Evolutionary conservation across 1,284 basidiomycete species (phyloP).

Genomic region (Irpex rosettiformis): DNA sequence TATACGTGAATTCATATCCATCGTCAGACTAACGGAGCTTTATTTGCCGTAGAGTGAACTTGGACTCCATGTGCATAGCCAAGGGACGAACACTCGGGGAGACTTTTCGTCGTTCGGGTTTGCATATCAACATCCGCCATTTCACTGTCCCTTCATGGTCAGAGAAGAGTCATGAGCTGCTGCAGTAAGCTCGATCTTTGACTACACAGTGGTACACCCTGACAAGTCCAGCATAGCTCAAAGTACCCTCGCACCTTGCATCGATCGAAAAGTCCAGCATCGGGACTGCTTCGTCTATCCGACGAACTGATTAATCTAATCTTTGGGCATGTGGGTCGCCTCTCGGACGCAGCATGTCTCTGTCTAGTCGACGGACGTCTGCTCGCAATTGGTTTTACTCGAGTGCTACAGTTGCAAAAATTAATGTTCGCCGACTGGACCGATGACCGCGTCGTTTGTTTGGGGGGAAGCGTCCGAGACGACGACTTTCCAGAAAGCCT

Average conservation of each 20-base stretch:
- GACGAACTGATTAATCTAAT: not conserved
- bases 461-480: not conserved
- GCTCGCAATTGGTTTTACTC: not conserved
- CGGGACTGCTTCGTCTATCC: not conserved
- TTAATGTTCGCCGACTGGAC: not conserved
- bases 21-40: not conserved
- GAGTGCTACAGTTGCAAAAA: not conserved
- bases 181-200: not conserved
- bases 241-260: not conserved
- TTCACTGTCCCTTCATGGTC: not conserved
- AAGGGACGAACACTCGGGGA: not conserved
- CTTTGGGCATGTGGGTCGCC: not conserved
- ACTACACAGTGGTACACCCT: not conserved
- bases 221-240: not conserved
- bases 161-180: not conserved
- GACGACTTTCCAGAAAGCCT: not conserved
- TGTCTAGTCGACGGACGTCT: not conserved
- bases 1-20: not conserved
- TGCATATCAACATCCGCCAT: not conserved
- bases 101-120: not conserved
- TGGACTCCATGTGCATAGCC: not conserved
- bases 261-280: not conserved
- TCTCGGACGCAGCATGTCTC: not conserved
- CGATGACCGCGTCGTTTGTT: not conserved
- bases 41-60: not conserved